Percentiles rank a stretch among this genome's conserved stretches.
Conservation (phyloP, 257 asterid genomes). For the Solanum arcanum region DNA sequence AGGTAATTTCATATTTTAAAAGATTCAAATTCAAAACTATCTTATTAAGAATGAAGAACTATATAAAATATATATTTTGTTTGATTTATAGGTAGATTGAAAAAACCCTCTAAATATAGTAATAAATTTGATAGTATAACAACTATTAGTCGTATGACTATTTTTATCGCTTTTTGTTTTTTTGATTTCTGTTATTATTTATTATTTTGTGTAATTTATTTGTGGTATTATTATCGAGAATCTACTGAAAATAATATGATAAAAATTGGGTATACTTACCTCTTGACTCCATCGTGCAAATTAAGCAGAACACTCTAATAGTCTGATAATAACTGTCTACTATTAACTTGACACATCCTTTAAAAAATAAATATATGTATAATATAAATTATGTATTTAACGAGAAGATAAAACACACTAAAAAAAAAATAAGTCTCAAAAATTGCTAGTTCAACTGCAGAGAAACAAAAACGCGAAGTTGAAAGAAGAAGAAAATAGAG, state of each 20-base stretch:
- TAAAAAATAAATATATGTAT: too few relatives aligned
- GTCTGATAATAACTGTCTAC: accelerated
- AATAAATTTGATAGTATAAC: background rate
- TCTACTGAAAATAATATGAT: background rate
- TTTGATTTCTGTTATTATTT: too few relatives aligned
- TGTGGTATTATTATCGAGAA: too few relatives aligned
- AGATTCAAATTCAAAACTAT: background rate
- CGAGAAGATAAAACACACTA: accelerated
- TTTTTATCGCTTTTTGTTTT: background rate
- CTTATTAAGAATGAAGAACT: too few relatives aligned
- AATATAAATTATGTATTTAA: too few relatives aligned
- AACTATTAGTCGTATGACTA: background rate
- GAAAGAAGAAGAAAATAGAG: background rate
- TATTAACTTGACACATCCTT: too few relatives aligned
- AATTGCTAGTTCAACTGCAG: background rate
- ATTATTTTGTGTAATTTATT: background rate
- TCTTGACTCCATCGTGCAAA: background rate
- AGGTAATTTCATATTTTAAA: accelerated
- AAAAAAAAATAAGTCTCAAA: background rate
- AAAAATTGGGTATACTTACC: too few relatives aligned
- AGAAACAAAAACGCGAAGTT: background rate
- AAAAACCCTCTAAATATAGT: too few relatives aligned
- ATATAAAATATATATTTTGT: too few relatives aligned
- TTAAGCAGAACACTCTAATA: too few relatives aligned
- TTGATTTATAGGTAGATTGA: too few relatives aligned